A percentile compares a stretch with the other conserved stretches of the same genome.
These are phyloP conservation scores for Clarkia xantiana DNA, from an alignment of 345 rosid species.

Conservation along the genomic window DNA sequence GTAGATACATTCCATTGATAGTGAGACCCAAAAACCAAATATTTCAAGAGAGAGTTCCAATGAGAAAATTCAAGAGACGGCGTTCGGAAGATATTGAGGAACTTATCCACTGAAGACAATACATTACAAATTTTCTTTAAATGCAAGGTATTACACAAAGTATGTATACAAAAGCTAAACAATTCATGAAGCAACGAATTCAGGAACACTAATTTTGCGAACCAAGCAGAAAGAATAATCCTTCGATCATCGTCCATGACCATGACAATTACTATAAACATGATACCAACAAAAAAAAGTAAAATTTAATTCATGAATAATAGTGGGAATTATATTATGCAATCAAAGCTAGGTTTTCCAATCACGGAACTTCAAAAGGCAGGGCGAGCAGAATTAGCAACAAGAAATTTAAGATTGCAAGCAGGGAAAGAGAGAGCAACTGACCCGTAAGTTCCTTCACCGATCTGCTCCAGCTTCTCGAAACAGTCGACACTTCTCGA, in stretches of 20 bases:
- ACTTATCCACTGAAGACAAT: not conserved
- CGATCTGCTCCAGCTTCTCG: conserved; percentile 48
- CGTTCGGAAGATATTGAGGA: too few relatives aligned
- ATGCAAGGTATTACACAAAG: too few relatives aligned
- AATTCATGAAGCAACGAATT: too few relatives aligned
- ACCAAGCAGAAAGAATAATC: conserved; percentile 1
- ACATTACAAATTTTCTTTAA: not conserved
- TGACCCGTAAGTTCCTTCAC: conserved; percentile 52
- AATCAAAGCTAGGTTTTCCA: not conserved
- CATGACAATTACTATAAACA: conserved; percentile 8
- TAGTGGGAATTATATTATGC: conserved; percentile 1
- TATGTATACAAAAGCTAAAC: too few relatives aligned
- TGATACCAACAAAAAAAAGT: conserved; percentile 12
- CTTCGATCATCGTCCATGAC: conserved; percentile 13
- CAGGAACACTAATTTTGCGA: conserved; percentile 6
- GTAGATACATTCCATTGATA: too few relatives aligned
- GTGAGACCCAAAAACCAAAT: too few relatives aligned
- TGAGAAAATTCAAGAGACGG: too few relatives aligned
- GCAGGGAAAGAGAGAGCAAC: not conserved
- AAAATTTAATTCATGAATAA: conserved; percentile 9
- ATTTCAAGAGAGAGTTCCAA: too few relatives aligned
- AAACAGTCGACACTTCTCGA: conserved; percentile 48
- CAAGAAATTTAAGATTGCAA: not conserved
- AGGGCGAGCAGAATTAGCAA: not conserved
- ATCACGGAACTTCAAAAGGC: not conserved